Conservation (phyloP, 208 protist species). For the Crithidia bombi region DNA sequence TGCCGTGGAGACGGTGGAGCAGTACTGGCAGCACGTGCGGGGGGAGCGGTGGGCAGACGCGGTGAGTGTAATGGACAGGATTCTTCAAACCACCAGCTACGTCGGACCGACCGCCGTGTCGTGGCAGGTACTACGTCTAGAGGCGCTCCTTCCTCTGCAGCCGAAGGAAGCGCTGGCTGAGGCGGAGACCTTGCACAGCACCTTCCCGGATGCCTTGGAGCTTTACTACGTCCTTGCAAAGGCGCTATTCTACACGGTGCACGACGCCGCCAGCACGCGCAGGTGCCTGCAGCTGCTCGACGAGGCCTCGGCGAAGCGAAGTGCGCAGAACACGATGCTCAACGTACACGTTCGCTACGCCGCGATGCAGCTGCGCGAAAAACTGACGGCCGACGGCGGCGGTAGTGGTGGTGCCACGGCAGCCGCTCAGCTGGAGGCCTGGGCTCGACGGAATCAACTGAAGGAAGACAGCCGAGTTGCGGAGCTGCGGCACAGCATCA, state of each 20-base stretch:
- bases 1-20: constrained; percentile 46
- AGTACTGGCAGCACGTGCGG: constrained; percentile 52
- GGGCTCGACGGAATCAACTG: constrained; percentile 30
- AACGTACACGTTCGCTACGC: constrained; percentile 36
- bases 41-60: constrained; percentile 48
- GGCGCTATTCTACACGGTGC: constrained; percentile 74
- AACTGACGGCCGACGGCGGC: neutral
- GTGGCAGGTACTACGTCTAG: constrained; percentile 57
- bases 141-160: constrained; percentile 60
- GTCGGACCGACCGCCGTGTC: constrained; percentile 42
- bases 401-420: constrained; percentile 1
- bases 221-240: constrained; percentile 69
- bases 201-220: constrained; percentile 46
- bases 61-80: constrained; percentile 40
- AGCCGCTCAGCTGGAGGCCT: constrained; percentile 35
- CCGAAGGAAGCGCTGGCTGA: constrained; percentile 43
- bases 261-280: constrained; percentile 58
- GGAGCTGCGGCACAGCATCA: constrained; percentile 58
- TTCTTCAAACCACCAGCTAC: constrained; percentile 27
- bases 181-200: constrained; percentile 42
- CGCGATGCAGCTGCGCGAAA: constrained; percentile 25
- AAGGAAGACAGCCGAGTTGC: constrained; percentile 51
- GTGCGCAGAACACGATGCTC: constrained; percentile 33
- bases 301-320: constrained; percentile 32
- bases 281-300: constrained; percentile 51